phyloP scores from a whole-genome alignment of 2,329 filamentous ascomycete species.

The Aspergillus sp. region DNA sequence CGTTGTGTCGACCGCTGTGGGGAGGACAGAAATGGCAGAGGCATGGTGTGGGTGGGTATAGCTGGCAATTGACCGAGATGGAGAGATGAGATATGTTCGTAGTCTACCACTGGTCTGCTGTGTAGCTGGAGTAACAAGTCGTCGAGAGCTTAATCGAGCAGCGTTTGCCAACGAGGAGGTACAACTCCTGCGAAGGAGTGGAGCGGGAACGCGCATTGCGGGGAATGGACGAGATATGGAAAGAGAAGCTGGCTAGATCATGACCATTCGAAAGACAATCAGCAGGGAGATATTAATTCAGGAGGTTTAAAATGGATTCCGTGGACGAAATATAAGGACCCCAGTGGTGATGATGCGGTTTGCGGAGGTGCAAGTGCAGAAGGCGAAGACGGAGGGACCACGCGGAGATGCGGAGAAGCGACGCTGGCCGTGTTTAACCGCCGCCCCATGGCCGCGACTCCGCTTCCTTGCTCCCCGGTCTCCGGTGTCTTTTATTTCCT shows the following conservation, averaged over 20 bases:
- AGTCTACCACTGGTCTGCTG: conserved; percentile 6
- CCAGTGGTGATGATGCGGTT: conserved; percentile 10
- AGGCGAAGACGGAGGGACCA: not conserved
- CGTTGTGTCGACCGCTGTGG: conserved; percentile 71
- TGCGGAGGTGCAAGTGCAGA: conserved; percentile 15
- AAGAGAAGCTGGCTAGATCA: conserved; percentile 1
- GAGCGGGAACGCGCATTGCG: conserved; percentile 40
- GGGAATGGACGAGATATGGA: conserved; percentile 16
- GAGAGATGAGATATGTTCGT: conserved; percentile 13
- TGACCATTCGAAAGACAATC: not conserved
- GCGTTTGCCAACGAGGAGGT: conserved; percentile 8
- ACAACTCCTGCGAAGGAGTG: conserved; percentile 36
- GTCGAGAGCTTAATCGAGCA: conserved; percentile 15
- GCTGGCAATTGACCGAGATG: conserved; percentile 59
- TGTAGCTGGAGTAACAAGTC: conserved; percentile 17
- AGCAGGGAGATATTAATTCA: not conserved
- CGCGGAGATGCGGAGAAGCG: conserved; percentile 35
- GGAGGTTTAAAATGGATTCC: not conserved
- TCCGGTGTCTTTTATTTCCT: not conserved
- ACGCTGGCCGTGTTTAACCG: conserved; percentile 49
- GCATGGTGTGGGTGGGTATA: conserved; percentile 82
- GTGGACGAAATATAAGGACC: not conserved
- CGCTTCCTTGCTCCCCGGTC: not conserved
- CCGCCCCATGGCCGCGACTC: not conserved
- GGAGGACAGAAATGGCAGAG: conserved; percentile 76